phyloP scores from a whole-genome alignment of 75 land plant genomes.

The Sequoiadendron giganteum region DNA sequence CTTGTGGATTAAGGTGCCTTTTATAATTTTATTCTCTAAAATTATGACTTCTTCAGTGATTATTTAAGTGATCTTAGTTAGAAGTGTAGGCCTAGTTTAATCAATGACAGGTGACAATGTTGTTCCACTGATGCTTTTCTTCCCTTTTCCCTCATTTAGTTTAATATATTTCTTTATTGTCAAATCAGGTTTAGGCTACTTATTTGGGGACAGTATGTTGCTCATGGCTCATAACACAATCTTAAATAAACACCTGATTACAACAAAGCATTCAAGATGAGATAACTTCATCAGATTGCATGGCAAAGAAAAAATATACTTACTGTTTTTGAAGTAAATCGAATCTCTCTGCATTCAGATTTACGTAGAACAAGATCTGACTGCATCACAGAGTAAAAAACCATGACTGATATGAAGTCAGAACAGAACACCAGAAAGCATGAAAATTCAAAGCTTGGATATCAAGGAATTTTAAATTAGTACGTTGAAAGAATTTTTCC shows the following conservation, averaged over 20 bases:
- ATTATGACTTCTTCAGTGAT: too few relatives aligned
- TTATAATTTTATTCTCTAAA: not conserved
- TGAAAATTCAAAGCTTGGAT: not conserved
- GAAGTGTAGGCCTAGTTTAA: not conserved
- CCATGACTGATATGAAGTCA: not conserved
- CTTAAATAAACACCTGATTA: not conserved
- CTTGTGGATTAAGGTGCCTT: not conserved
- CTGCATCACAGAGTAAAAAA: conserved; percentile 9
- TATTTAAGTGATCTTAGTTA: not conserved
- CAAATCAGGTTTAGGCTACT: not conserved
- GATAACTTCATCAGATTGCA: not conserved
- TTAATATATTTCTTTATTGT: not conserved
- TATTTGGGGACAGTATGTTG: too few relatives aligned
- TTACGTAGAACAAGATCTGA: conserved; percentile 23
- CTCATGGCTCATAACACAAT: not conserved
- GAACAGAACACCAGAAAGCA: not conserved
- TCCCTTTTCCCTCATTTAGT: not conserved
- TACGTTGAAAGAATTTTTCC: too few relatives aligned
- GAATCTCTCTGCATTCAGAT: conserved; percentile 51
- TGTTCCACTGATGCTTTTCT: not conserved
- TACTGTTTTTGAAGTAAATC: conserved; percentile 57
- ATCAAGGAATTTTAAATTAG: not conserved
- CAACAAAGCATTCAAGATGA: not conserved
- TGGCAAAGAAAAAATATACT: conserved; percentile 17
- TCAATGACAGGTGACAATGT: not conserved